Percentiles rank a stretch among this genome's conserved stretches.
Conservation (phyloP, 164 flowering plant species). For the Brasenia schreberi region DNA sequence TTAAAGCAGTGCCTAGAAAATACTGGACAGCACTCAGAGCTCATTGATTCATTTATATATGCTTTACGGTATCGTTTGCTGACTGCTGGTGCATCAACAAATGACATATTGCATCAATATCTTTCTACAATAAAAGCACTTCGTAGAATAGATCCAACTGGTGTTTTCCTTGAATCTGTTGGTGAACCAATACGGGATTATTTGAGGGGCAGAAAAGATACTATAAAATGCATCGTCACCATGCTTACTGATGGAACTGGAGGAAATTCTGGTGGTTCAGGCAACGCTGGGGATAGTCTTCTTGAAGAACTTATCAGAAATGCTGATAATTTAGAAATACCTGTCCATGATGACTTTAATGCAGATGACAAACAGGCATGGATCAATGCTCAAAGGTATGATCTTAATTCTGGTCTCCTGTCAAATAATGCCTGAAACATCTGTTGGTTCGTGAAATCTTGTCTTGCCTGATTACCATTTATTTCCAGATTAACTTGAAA, state of each 20-base stretch:
- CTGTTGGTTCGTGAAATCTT: too few species aligned
- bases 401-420: too few species aligned
- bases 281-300: constrained; percentile 85
- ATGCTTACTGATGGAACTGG: constrained; percentile 97
- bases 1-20: constrained; percentile 85
- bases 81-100: constrained; percentile 99
- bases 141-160: constrained; percentile 86
- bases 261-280: constrained; percentile 62
- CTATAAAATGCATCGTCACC: constrained; percentile 93
- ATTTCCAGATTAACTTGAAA: too few species aligned
- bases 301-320: constrained; percentile 96
- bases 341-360: constrained; percentile 48
- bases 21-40: constrained; percentile 94
- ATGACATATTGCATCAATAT: constrained; percentile 96
- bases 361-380: constrained; percentile 83
- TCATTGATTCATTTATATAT: constrained; percentile 87
- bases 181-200: constrained; percentile 96
- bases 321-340: constrained; percentile 68
- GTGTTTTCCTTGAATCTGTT: constrained; percentile 93
- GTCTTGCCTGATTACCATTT: too few species aligned
- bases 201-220: constrained; percentile 85
- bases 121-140: constrained; percentile 97
- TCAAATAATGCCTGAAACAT: too few species aligned
- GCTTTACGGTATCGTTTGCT: constrained; percentile 79
- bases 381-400: constrained; percentile 60